Percentiles rank a stretch among this genome's conserved stretches.
These are phyloP conservation scores for Chimonanthus salicifolius DNA, from an alignment of 164 flowering plant species.

Conservation along the genomic window DNA sequence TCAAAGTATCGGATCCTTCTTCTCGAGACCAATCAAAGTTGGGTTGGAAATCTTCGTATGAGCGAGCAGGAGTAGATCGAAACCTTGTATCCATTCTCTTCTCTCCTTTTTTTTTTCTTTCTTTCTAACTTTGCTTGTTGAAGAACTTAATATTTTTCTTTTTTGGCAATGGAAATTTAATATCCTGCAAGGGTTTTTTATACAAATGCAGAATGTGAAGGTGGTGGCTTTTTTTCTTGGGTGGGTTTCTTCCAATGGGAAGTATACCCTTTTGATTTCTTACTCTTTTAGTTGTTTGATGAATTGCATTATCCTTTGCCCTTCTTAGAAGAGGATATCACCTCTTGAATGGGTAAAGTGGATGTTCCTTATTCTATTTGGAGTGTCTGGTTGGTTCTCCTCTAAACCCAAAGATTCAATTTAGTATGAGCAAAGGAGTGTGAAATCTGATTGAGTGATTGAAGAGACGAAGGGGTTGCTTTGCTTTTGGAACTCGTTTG, in stretches of 20 bases:
- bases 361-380: not conserved
- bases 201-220: not conserved
- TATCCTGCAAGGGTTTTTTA: no score
- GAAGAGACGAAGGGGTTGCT: no score
- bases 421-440: no score
- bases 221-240: not conserved
- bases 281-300: conserved; percentile 6
- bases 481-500: no score
- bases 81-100: conserved; percentile 1
- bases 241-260: conserved; percentile 10
- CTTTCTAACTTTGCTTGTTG: not conserved
- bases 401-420: no score
- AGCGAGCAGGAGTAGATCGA: not conserved
- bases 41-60: conserved; percentile 29
- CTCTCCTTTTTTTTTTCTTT: no score
- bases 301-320: not conserved
- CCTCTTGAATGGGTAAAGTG: not conserved
- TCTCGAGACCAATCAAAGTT: conserved; percentile 20
- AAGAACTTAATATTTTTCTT: not conserved
- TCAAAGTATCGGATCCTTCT: conserved; percentile 15
- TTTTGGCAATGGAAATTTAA: no score
- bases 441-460: no score
- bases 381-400: not conserved
- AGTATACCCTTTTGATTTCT: conserved; percentile 18
- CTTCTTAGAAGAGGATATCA: not conserved